Conservation (phyloP, 305 asterid species). For the Fraxinus platypoda region DNA sequence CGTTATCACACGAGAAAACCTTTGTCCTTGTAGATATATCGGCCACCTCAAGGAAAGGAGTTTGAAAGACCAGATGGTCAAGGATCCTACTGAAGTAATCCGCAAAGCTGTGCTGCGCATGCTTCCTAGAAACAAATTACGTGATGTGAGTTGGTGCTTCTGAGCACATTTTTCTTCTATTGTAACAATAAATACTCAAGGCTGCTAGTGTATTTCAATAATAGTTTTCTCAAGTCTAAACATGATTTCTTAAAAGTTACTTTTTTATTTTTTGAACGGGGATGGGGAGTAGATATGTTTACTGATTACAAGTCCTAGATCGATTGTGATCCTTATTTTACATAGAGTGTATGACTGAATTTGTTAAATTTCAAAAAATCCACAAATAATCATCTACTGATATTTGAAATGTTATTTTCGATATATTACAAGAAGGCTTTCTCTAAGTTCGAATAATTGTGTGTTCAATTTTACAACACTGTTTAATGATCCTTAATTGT, state of each 20-base stretch:
- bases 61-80: conserved; percentile 93
- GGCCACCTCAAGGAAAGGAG: conserved; percentile 95
- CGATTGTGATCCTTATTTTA: not conserved
- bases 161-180: conserved; percentile 8
- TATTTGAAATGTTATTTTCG: not conserved
- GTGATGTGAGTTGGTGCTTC: conserved; percentile 61
- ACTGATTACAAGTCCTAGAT: not conserved
- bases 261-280: not conserved
- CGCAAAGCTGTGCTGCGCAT: conserved; percentile 95
- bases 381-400: not conserved
- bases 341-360: not conserved
- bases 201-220: not conserved
- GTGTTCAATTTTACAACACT: not conserved
- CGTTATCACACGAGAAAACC: conserved; percentile 6
- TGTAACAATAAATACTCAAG: not conserved
- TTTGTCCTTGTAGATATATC: conserved; percentile 46
- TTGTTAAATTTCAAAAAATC: not conserved
- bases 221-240: not conserved
- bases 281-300: not conserved
- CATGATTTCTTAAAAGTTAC: not conserved
- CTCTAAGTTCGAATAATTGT: not conserved
- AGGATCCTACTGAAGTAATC: conserved; percentile 94
- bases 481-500: not conserved
- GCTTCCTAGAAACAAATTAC: conserved; percentile 93
- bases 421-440: not conserved